Evolutionary conservation across 1,284 basidiomycete genomes (phyloP).

Genomic region (Ceraceosorus guamensis): DNA sequence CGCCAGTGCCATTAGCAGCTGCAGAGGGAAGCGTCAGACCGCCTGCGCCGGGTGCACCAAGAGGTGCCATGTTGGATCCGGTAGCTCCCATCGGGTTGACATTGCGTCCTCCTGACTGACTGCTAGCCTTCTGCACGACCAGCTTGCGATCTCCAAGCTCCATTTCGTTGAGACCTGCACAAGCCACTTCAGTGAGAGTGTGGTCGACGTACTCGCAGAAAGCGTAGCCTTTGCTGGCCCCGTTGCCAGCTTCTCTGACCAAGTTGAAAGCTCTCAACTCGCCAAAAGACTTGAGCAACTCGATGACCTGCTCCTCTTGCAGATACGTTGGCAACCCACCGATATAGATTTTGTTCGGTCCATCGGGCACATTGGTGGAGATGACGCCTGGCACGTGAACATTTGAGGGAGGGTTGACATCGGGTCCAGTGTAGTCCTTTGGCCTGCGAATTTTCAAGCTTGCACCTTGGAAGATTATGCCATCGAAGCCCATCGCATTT

Average conservation of each 20-base stretch:
- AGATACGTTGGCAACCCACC: constrained; percentile 91
- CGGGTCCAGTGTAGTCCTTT: constrained; percentile 76
- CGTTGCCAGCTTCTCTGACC: constrained; percentile 67
- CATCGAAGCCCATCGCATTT: constrained; percentile 91
- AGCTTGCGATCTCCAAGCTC: constrained; percentile 92
- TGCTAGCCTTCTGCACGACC: constrained; percentile 92
- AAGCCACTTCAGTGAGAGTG: constrained; percentile 83
- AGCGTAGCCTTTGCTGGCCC: constrained; percentile 80
- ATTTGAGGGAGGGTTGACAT: constrained; percentile 58
- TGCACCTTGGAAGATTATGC: constrained; percentile 84
- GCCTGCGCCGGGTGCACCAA: constrained; percentile 47
- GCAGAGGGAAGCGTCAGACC: constrained; percentile 57
- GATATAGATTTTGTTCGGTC: constrained; percentile 94
- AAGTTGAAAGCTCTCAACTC: constrained; percentile 96
- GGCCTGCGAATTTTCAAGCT: constrained; percentile 91
- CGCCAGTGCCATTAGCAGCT: constrained; percentile 54
- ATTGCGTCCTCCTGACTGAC: constrained; percentile 58
- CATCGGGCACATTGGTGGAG: constrained; percentile 93
- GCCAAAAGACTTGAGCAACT: constrained; percentile 91
- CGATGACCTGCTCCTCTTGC: constrained; percentile 95
- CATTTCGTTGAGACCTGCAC: constrained; percentile 93
- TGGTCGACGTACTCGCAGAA: constrained; percentile 97
- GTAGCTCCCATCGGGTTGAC: background rate
- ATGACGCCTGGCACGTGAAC: constrained; percentile 81
- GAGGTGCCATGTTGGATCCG: constrained; percentile 48